Percentiles rank a stretch among this genome's conserved stretches.
phyloP scores from a whole-genome alignment of 345 rosid species.

The Melaleuca quinquenervia region DNA sequence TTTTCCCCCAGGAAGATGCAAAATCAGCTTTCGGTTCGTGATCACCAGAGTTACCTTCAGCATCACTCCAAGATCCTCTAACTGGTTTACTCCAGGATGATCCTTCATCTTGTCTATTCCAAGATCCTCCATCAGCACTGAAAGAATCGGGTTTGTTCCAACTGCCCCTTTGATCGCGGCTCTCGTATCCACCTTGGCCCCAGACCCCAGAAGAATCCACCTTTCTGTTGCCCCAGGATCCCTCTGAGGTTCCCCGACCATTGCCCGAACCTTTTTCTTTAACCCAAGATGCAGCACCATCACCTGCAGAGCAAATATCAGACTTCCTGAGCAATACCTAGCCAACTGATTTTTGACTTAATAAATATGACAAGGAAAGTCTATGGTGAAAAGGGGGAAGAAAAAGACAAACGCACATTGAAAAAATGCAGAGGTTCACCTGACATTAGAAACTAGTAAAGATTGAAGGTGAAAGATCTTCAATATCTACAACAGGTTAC shows the following conservation, averaged over 20 bases:
- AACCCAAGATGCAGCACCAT: background rate
- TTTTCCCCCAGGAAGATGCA: background rate
- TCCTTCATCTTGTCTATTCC: background rate
- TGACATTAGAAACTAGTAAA: background rate
- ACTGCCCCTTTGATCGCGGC: slow-evolving; percentile 1
- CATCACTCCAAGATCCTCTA: slow-evolving; percentile 4
- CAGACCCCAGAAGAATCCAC: background rate
- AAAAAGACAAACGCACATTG: background rate
- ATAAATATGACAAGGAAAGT: background rate
- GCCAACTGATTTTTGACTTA: background rate
- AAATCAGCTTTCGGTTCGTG: background rate
- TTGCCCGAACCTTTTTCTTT: background rate
- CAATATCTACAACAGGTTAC: background rate
- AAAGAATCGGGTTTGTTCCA: slow-evolving; percentile 8
- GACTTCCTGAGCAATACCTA: background rate
- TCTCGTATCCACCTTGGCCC: slow-evolving; percentile 2
- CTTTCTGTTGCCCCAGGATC: slow-evolving; percentile 1
- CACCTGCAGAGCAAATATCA: background rate
- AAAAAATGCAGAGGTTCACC: background rate
- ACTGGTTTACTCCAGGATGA: slow-evolving; percentile 4
- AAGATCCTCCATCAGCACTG: background rate
- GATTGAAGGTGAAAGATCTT: background rate
- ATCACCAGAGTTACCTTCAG: background rate
- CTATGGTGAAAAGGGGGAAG: background rate
- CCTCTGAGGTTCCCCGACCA: background rate